These are phyloP conservation scores for Thalia dealbata DNA, from an alignment of 176 grass and related monocot genomes.

Conservation along the genomic window DNA sequence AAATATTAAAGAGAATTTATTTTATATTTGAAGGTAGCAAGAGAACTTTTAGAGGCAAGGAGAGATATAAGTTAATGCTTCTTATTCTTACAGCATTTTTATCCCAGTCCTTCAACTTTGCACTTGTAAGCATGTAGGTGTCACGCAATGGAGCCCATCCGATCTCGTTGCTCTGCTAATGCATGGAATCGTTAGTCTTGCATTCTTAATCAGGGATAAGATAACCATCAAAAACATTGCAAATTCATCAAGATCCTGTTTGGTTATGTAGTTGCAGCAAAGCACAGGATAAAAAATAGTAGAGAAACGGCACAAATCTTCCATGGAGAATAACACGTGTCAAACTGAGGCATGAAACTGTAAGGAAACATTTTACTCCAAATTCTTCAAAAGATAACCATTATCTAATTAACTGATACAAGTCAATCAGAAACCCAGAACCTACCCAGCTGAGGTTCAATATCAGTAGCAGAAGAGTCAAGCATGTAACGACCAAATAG, in stretches of 20 bases:
- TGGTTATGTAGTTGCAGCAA: no score
- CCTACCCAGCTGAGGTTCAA: neutral
- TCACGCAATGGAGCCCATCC: conserved; percentile 28
- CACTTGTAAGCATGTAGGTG: conserved; percentile 22
- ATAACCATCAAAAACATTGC: neutral
- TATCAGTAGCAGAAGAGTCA: no score
- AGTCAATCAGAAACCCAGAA: neutral
- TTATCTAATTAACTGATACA: neutral
- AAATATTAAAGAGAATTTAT: neutral
- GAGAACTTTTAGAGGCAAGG: neutral
- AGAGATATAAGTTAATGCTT: neutral
- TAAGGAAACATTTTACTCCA: neutral
- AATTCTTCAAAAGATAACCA: neutral
- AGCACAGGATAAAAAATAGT: neutral
- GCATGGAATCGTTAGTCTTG: neutral
- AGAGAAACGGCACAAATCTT: neutral
- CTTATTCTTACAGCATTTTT: conserved; percentile 16
- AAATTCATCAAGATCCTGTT: neutral
- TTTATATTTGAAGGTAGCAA: neutral
- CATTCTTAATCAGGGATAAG: neutral
- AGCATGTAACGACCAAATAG: neutral
- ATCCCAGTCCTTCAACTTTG: conserved; percentile 30
- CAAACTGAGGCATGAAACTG: neutral
- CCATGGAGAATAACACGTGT: neutral
- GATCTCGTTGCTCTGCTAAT: conserved; percentile 1